phyloP scores from a whole-genome alignment of 164 flowering plant species.

The Vitis riparia region DNA sequence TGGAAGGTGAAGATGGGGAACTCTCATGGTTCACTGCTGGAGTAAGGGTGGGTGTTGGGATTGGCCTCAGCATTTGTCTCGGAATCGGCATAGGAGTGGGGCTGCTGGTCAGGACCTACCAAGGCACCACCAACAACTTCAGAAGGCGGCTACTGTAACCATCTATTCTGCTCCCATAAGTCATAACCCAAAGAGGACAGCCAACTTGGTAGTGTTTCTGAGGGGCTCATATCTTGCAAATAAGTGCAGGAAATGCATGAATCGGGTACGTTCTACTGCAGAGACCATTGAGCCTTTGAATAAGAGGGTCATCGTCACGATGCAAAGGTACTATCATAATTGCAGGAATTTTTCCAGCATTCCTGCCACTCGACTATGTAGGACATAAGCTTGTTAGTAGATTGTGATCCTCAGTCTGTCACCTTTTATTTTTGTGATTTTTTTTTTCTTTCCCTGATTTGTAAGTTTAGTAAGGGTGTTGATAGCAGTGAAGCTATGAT shows the following conservation, averaged over 20 bases:
- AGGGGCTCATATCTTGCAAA: no score
- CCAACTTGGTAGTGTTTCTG: slow-evolving; percentile 1
- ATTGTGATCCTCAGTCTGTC: no score
- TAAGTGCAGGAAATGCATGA: no score
- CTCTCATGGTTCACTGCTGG: slow-evolving; percentile 66
- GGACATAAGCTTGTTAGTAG: no score
- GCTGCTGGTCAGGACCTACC: slow-evolving; percentile 50
- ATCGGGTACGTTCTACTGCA: no score
- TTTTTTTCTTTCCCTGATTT: no score
- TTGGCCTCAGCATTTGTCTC: slow-evolving; percentile 53
- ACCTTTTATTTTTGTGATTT: no score
- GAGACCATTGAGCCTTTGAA: neutral
- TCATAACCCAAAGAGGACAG: neutral
- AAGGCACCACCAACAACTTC: slow-evolving; percentile 48
- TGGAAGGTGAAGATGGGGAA: slow-evolving; percentile 59
- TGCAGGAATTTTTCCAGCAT: no score
- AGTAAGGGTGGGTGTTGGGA: slow-evolving; percentile 66
- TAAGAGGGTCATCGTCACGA: neutral
- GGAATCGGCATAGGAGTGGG: slow-evolving; percentile 63
- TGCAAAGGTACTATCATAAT: neutral
- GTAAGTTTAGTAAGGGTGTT: no score
- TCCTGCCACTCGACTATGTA: no score
- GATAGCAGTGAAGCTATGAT: no score
- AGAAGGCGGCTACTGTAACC: slow-evolving; percentile 35
- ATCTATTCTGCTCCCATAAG: neutral